These are phyloP conservation scores for Leishmania turanica DNA, from an alignment of 208 protist genomes.

Conservation along the genomic window DNA sequence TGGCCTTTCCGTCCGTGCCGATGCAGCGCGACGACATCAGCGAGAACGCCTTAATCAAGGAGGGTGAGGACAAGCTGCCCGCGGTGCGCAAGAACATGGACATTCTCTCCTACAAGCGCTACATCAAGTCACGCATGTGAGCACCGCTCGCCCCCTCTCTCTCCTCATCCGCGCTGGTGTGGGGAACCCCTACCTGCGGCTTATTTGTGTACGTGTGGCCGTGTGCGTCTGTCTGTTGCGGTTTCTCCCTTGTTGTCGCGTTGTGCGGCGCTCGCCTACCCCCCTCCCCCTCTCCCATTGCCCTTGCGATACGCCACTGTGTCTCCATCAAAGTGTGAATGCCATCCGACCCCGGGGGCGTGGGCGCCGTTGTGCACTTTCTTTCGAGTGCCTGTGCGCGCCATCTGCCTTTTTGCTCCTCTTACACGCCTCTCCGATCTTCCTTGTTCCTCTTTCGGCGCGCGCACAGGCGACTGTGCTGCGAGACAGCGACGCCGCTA, in stretches of 20 bases:
- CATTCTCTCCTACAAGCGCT: constrained; percentile 34
- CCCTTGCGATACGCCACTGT: neutral
- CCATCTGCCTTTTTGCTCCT: neutral
- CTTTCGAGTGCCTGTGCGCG: neutral
- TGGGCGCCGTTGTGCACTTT: neutral
- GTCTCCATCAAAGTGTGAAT: neutral
- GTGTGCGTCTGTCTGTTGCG: neutral
- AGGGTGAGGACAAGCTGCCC: constrained; percentile 40
- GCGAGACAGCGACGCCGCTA: neutral
- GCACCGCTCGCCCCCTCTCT: neutral
- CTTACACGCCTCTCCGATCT: too few species aligned
- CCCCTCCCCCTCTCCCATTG: neutral
- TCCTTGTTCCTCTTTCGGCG: too few species aligned
- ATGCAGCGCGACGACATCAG: constrained; percentile 52
- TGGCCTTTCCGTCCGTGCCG: constrained; percentile 74
- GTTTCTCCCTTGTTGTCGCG: too few species aligned
- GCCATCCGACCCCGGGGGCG: neutral
- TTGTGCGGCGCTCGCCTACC: neutral
- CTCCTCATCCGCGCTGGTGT: neutral
- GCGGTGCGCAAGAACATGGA: constrained; percentile 52
- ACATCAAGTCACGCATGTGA: constrained; percentile 11
- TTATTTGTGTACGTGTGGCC: neutral
- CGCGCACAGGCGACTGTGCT: neutral
- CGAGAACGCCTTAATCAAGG: constrained; percentile 31
- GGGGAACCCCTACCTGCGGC: neutral